A percentile compares a stretch with the other conserved stretches of the same genome.
Conservation (phyloP, 1,284 basidiomycete genomes). For the Ceratobasidium sp. region DNA sequence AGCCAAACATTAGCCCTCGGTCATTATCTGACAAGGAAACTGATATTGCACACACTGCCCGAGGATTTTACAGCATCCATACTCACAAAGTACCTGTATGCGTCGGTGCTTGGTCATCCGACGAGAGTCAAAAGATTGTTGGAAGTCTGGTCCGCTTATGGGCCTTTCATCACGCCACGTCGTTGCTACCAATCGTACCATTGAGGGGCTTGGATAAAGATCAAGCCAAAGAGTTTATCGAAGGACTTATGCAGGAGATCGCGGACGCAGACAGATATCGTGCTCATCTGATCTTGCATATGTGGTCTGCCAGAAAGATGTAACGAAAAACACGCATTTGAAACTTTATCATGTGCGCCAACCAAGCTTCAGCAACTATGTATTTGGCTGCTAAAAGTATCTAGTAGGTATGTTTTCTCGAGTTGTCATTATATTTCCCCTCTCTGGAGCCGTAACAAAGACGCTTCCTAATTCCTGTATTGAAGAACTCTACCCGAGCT, state of each 20-base stretch:
- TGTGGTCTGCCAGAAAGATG: too few species aligned
- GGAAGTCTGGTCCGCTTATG: background rate
- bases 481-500: too few species aligned
- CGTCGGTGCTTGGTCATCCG: background rate
- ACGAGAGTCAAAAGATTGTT: constrained; percentile 5
- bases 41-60: background rate
- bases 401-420: too few species aligned
- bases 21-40: background rate
- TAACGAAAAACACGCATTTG: too few species aligned
- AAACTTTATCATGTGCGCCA: too few species aligned
- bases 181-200: background rate
- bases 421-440: too few species aligned
- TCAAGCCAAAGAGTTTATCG: background rate
- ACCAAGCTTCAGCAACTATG: too few species aligned
- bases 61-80: constrained; percentile 20
- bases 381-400: too few species aligned
- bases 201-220: background rate
- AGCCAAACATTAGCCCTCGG: background rate
- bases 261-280: too few species aligned
- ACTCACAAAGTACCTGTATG: background rate
- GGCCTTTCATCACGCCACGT: background rate
- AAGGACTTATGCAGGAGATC: background rate
- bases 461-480: too few species aligned
- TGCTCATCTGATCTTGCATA: too few species aligned
- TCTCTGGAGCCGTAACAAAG: too few species aligned